These are phyloP conservation scores for Musa acuminata DNA, from an alignment of 176 grass and related monocot genomes.

Conservation along the genomic window DNA sequence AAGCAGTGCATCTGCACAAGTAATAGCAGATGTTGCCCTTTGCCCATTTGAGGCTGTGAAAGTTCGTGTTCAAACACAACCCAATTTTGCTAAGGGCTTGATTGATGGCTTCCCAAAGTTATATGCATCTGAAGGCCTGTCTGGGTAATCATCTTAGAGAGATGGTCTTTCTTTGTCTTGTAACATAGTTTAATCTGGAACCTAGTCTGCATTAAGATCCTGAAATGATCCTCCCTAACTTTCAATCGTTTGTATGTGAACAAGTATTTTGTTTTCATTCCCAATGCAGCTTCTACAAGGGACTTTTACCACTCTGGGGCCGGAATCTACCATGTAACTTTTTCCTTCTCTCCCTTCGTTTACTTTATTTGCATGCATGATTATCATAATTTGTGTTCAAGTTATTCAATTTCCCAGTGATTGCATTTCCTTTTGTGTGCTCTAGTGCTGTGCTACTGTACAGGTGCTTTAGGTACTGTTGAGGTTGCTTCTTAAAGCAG, in stretches of 20 bases:
- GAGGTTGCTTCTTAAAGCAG: too few species aligned
- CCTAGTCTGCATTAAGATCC: neutral
- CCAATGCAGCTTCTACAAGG: constrained; percentile 78
- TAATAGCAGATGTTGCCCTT: constrained; percentile 86
- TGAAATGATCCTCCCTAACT: too few species aligned
- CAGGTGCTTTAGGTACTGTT: too few species aligned
- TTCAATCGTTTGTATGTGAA: neutral
- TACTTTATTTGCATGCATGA: constrained; percentile 7
- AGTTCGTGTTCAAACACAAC: constrained; percentile 84
- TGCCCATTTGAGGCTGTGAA: constrained; percentile 89
- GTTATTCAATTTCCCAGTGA: neutral
- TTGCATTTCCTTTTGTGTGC: neutral
- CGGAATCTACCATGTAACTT: constrained; percentile 95
- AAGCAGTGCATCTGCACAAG: constrained; percentile 90
- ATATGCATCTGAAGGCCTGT: constrained; percentile 79
- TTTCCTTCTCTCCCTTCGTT: neutral
- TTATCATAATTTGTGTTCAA: neutral
- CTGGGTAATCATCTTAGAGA: constrained; percentile 46
- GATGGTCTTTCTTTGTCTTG: neutral
- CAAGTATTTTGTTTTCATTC: constrained; percentile 18
- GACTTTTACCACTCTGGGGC: constrained; percentile 85
- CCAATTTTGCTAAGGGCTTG: constrained; percentile 78
- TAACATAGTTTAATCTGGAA: neutral
- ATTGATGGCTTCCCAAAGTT: constrained; percentile 85
- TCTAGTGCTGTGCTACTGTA: too few species aligned